phyloP scores from a whole-genome alignment of 192 early-diverging fungal genomes.

The Rhizoclosmatium globosum region DNA sequence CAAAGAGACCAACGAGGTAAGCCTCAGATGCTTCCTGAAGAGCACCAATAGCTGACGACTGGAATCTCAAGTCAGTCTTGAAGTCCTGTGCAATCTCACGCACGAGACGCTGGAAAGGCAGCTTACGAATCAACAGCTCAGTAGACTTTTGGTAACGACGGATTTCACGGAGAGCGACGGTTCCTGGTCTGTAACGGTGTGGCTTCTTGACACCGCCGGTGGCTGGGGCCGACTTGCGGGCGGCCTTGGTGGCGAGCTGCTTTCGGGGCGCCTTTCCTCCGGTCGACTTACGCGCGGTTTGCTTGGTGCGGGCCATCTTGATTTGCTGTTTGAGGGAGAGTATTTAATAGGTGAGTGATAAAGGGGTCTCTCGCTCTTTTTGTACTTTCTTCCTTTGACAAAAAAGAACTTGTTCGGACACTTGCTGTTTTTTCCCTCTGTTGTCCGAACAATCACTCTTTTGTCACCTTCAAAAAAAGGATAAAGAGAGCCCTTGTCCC shows the following conservation, averaged over 20 bases:
- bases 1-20: slow-evolving; percentile 62
- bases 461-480: too few relatives aligned
- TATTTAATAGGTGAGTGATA: neutral
- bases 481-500: neutral
- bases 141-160: slow-evolving; percentile 90
- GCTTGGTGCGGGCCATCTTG: slow-evolving; percentile 69
- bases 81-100: slow-evolving; percentile 99
- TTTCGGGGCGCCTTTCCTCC: slow-evolving; percentile 99
- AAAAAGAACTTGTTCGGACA: slow-evolving; percentile 1
- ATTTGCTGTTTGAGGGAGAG: neutral
- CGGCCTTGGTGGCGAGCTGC: slow-evolving; percentile 93
- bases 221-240: slow-evolving; percentile 93
- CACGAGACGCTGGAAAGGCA: slow-evolving; percentile 93
- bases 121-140: slow-evolving; percentile 85
- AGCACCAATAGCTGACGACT: slow-evolving; percentile 98
- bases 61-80: slow-evolving; percentile 99
- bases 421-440: neutral
- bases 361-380: neutral
- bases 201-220: slow-evolving; percentile 92
- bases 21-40: slow-evolving; percentile 96
- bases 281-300: slow-evolving; percentile 98
- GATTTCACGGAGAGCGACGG: slow-evolving; percentile 87
- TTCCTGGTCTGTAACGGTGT: slow-evolving; percentile 68
- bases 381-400: neutral
- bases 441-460: slow-evolving; percentile 33